Base-by-base conservation (phyloP, 768 basidiomycete species). In the Clavaria fumosa region DNA sequence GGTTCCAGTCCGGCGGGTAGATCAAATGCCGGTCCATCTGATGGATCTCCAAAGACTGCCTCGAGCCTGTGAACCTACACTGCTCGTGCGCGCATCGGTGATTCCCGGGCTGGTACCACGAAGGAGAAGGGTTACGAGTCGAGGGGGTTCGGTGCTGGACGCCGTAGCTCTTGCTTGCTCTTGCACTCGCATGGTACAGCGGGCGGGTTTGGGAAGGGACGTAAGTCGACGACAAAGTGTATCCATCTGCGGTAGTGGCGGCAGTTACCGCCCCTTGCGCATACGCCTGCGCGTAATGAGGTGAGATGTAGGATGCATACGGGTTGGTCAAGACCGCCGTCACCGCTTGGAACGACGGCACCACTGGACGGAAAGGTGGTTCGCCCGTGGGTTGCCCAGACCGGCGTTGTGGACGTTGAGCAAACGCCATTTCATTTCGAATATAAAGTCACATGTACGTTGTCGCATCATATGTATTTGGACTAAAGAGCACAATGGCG, bases 1-100 rank as follows among this genome's bases (percentile, higher is more conserved):
- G 63, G 20, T 76, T 62, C 75, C 78, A 84, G 15, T 74, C 77
- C 31, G 70, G 66, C 17, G 86, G 85, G 45, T 72, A 85, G 33
- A 88, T 73, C 30, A 89, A 64, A 53, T 89, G 85, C n/a, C 84
- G 67, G 47, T 88, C 85, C 84, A 86, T 88, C 74, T 75, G 78
- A 50, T 90, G 86, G 20, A 61, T 64, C 53, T 86, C 78, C 11
- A 86, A 70, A 18, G 71, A 60, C 51, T 82, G 81, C 27, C 62
- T 58, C 3, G 82, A 77, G 23, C 80, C 84, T 26, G 60, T 60
- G 47, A 83, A 90, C 4, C 53, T 47, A 52, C 85, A 90, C n/a
- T 65, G 64, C 30, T 57, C 62, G 46, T 78, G 63, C 5, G 67
- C 64, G 52, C 83, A 86, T 38, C 67, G 66, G 44, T 45, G 52